Percentiles rank a stretch among this genome's conserved stretches.
Conservation (phyloP, 306 rosid species). For the Vigna reflexopilosa region DNA sequence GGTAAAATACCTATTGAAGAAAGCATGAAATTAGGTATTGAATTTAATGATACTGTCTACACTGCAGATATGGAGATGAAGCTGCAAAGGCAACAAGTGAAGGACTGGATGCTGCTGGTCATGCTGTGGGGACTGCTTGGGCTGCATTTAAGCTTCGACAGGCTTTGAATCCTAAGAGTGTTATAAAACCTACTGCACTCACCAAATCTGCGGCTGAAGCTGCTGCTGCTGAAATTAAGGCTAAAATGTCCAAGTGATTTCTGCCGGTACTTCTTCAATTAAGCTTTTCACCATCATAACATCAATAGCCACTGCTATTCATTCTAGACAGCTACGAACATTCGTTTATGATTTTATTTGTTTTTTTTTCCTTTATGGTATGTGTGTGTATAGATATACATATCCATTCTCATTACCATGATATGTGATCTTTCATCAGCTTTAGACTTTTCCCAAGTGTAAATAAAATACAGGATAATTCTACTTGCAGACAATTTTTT, state of each 20-base stretch:
- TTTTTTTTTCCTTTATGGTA: too few relatives aligned
- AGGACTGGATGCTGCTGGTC: slow-evolving; percentile 93
- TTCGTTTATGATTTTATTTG: too few relatives aligned
- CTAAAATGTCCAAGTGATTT: slow-evolving; percentile 59
- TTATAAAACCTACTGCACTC: slow-evolving; percentile 56
- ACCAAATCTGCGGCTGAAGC: slow-evolving; percentile 71
- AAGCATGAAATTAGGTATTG: slow-evolving; percentile 16
- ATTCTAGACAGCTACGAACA: too few relatives aligned
- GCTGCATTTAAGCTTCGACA: slow-evolving; percentile 80
- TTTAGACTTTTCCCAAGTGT: too few relatives aligned
- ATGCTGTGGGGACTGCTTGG: slow-evolving; percentile 92
- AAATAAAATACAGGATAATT: too few relatives aligned
- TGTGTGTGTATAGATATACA: too few relatives aligned
- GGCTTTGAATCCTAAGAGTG: slow-evolving; percentile 80
- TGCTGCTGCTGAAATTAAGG: slow-evolving; percentile 64
- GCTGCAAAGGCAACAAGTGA: slow-evolving; percentile 85
- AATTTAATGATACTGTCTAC: slow-evolving; percentile 30
- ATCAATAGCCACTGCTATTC: too few relatives aligned
- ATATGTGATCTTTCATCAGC: too few relatives aligned
- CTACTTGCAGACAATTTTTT: not conserved
- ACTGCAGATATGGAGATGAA: slow-evolving; percentile 83
- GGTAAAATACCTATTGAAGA: not conserved
- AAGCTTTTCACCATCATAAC: not conserved
- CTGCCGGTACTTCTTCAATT: slow-evolving; percentile 26
- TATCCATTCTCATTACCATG: too few relatives aligned